phyloP scores from a whole-genome alignment of 139 green algal species.

The Tetradesmus lagerheimii region DNA sequence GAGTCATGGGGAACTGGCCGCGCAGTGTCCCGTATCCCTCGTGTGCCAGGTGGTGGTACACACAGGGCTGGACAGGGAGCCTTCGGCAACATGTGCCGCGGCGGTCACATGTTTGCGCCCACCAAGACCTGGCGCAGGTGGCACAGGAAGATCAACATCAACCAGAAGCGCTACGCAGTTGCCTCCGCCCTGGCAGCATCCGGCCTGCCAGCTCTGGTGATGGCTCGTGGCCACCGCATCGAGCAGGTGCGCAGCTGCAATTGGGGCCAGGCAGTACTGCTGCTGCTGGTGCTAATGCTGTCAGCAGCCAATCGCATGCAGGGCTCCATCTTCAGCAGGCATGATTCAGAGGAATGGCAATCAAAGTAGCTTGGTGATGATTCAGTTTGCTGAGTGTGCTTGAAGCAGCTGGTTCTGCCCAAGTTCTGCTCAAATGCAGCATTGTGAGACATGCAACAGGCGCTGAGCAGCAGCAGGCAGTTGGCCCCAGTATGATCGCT shows the following conservation, averaged over 20 bases:
- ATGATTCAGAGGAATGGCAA: background rate
- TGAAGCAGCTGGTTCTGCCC: background rate
- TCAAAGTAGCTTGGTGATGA: background rate
- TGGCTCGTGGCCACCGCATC: conserved; percentile 97
- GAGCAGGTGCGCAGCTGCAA: conserved; percentile 65
- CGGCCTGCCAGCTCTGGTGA: conserved; percentile 94
- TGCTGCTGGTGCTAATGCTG: background rate
- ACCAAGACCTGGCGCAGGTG: conserved; percentile 98
- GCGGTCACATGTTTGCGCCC: conserved; percentile 98
- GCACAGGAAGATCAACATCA: conserved; percentile 99
- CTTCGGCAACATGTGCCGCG: conserved; percentile 99
- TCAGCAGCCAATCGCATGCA: background rate
- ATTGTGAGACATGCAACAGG: too few relatives aligned
- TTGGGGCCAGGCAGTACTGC: background rate
- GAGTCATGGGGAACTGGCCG: conserved; percentile 99
- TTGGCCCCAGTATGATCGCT: background rate
- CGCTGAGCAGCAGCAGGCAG: background rate
- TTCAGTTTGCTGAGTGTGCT: background rate
- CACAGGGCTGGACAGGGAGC: conserved; percentile 98
- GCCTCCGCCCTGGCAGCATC: conserved; percentile 95
- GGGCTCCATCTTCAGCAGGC: background rate
- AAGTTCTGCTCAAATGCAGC: too few relatives aligned
- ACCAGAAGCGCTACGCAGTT: conserved; percentile 98
- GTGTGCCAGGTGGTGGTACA: conserved; percentile 95
- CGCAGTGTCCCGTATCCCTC: conserved; percentile 99